Conservation (phyloP, 768 basidiomycete genomes). For the Omphalotus guepiniiformis region DNA sequence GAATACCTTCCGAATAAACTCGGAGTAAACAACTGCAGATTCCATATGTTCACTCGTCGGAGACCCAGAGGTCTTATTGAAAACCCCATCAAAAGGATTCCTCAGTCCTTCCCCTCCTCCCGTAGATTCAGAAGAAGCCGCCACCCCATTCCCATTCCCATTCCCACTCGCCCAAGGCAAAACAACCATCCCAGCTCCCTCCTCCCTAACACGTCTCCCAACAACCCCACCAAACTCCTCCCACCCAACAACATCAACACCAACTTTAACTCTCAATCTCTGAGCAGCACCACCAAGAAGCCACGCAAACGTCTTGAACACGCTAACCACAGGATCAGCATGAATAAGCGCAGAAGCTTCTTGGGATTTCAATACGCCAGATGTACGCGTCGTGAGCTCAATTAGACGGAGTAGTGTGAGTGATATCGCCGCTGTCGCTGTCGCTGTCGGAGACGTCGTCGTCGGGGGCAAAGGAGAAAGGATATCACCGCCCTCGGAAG, state of each 20-base stretch:
- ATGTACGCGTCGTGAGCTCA: slow-evolving; percentile 85
- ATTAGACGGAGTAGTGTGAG: slow-evolving; percentile 83
- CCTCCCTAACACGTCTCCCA: not conserved
- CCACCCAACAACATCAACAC: not conserved
- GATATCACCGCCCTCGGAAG: slow-evolving; percentile 17
- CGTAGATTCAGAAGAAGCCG: slow-evolving; percentile 21
- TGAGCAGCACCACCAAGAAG: slow-evolving; percentile 44
- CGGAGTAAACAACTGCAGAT: slow-evolving; percentile 59
- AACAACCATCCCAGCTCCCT: slow-evolving; percentile 49
- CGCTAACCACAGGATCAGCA: slow-evolving; percentile 67
- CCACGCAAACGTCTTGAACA: slow-evolving; percentile 75
- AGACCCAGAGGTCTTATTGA: slow-evolving; percentile 49
- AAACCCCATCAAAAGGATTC: slow-evolving; percentile 79
- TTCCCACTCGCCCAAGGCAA: slow-evolving; percentile 73
- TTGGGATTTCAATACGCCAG: slow-evolving; percentile 79
- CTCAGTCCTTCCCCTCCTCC: slow-evolving; percentile 22
- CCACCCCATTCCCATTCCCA: not conserved
- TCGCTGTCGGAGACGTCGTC: not conserved
- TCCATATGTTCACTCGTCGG: slow-evolving; percentile 45
- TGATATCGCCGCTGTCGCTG: slow-evolving; percentile 5
- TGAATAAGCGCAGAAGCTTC: slow-evolving; percentile 65
- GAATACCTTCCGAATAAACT: slow-evolving; percentile 84
- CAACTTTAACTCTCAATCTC: slow-evolving; percentile 49
- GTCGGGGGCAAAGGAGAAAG: not conserved
- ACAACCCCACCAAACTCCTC: not conserved